Base-by-base conservation (phyloP, 2,329 filamentous ascomycete species). In the Corinectria fuckeliana region DNA sequence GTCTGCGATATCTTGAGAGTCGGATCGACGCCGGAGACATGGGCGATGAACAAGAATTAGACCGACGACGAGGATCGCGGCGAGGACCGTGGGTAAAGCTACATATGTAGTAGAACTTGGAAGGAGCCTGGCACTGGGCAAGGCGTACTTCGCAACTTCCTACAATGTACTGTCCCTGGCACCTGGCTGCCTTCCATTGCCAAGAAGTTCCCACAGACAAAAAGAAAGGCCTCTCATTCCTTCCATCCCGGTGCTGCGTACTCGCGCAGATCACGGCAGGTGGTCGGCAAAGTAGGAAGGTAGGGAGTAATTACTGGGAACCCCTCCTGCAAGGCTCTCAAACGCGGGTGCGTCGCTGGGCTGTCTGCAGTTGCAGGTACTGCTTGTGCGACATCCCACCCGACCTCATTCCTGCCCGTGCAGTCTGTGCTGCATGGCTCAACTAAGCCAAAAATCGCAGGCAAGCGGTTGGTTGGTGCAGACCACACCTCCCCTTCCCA, bases 271-370 rank as follows among this genome's bases (percentile, higher is more conserved):
- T 42, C 20, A 41, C 42, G 42, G 25, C 20, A 45, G 42, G 23
- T 45, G 42, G 42, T 18, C n/a, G 42, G 42, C 42, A 45, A 45
- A 45, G 42, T 28, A 45, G 42, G 42, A 45, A 45, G 42, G 42
- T 38, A 45, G 42, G n/a, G n/a, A n/a, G n/a, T n/a, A n/a, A n/a
- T n/a, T n/a, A n/a, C 23, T 28, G n/a, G 42, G 26, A 28, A 26
- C 42, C 41, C 42, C 42, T 45, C 42, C 54, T 51, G 48, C 55
- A 47, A 58, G 49, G 36, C 48, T 38, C 54, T 47, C 42, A 45
- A 44, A 49, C 49, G 42, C 32, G 36, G 49, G 42, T 49, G 56
- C 23, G 30, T 52, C 28, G 47, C 50, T 54, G 50, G 39, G 34
- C 56, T 28, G 47, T 30, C 5, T 50, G 47, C 55, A 28, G 30